These are phyloP conservation scores for Venturia oleaginea DNA, from an alignment of 2,329 filamentous ascomycete genomes.

Conservation along the genomic window DNA sequence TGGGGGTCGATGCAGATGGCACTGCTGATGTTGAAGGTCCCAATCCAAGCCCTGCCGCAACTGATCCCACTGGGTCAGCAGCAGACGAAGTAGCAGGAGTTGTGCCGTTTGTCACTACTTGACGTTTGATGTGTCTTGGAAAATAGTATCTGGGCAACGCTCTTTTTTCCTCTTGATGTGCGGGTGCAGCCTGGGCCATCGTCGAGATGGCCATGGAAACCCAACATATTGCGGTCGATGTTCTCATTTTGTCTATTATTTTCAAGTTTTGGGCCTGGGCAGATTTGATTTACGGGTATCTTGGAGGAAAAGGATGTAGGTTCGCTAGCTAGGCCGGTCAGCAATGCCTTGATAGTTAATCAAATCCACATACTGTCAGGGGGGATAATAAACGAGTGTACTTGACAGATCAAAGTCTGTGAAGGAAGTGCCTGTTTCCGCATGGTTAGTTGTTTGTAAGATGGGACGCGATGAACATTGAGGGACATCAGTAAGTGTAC, in stretches of 20 bases:
- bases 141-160: constrained; percentile 37
- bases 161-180: constrained; percentile 24
- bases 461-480: neutral
- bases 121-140: constrained; percentile 37
- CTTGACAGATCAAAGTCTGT: constrained; percentile 35
- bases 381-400: constrained; percentile 41
- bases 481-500: neutral
- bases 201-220: constrained; percentile 38
- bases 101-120: constrained; percentile 29
- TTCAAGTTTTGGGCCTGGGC: neutral
- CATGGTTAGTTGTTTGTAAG: neutral
- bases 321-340: neutral
- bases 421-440: neutral
- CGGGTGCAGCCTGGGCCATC: constrained; percentile 41
- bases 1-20: neutral
- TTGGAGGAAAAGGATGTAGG: neutral
- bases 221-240: constrained; percentile 37
- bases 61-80: neutral
- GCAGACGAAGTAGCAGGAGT: constrained; percentile 17
- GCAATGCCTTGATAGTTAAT: neutral
- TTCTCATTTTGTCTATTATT: constrained; percentile 29
- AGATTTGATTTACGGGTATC: neutral
- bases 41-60: neutral
- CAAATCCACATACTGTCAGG: constrained; percentile 26
- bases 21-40: neutral